Conservation (phyloP, 2,329 filamentous ascomycete genomes). For the Diaporthe sp. region DNA sequence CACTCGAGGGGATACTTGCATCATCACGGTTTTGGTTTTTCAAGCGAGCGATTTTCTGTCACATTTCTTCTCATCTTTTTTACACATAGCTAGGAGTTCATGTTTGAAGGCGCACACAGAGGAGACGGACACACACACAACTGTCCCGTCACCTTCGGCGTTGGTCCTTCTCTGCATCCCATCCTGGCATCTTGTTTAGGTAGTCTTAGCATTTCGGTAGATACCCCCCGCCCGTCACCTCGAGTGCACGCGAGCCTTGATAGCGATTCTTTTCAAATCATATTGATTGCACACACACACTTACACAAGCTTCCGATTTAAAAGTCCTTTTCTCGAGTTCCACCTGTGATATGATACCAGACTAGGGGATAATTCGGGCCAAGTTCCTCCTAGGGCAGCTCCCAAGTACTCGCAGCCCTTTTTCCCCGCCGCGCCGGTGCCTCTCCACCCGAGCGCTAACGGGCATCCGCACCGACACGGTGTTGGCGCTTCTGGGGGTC, state of each 20-base stretch:
- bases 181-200: slow-evolving; percentile 29
- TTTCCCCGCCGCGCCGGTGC: background rate
- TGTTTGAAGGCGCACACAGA: slow-evolving; percentile 28
- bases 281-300: slow-evolving; percentile 1
- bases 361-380: background rate
- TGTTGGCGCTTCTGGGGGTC: background rate
- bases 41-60: slow-evolving; percentile 16
- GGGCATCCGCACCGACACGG: slow-evolving; percentile 2
- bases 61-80: background rate
- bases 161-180: slow-evolving; percentile 24
- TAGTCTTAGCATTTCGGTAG: slow-evolving; percentile 31
- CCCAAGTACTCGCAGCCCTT: background rate
- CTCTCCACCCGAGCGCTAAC: slow-evolving; percentile 25
- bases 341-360: slow-evolving; percentile 1
- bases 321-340: background rate
- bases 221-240: slow-evolving; percentile 34
- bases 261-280: slow-evolving; percentile 22
- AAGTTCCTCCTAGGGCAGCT: background rate
- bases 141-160: slow-evolving; percentile 14
- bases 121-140: background rate
- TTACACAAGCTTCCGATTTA: background rate
- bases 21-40: slow-evolving; percentile 13
- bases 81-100: slow-evolving; percentile 31
- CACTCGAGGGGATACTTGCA: background rate
- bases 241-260: slow-evolving; percentile 29